Evolutionary conservation across 1,139 yeast genomes (phyloP).

Genomic region (Meyerozyma carpophila): DNA sequence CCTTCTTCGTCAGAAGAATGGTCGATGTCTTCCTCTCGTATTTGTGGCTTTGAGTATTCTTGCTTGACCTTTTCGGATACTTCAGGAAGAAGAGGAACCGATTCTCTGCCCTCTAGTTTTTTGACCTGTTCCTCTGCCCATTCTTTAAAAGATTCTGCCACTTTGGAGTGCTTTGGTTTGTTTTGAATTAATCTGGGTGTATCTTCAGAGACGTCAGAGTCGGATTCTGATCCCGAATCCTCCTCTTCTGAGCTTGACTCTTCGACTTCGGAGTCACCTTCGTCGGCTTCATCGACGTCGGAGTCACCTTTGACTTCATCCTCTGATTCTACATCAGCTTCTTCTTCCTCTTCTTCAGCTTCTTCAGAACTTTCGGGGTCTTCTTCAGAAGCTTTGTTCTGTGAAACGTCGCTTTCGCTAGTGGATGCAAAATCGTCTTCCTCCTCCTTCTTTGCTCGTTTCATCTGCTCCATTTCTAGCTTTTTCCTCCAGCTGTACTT

Average conservation of each 20-base stretch:
- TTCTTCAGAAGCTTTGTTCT: constrained; percentile 9
- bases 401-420: constrained; percentile 14
- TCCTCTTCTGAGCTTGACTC: constrained; percentile 15
- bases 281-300: constrained; percentile 30
- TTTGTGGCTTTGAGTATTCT: constrained; percentile 32
- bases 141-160: constrained; percentile 46
- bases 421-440: constrained; percentile 33
- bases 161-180: constrained; percentile 38
- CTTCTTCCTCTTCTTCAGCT: constrained; percentile 8
- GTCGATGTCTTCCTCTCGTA: constrained; percentile 59
- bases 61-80: constrained; percentile 48
- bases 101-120: constrained; percentile 53
- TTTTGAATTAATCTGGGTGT: constrained; percentile 29
- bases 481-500: constrained; percentile 41
- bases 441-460: constrained; percentile 28
- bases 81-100: constrained; percentile 41
- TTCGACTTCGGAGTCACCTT: constrained; percentile 13
- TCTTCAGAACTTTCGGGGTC: constrained; percentile 3
- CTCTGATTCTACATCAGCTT: constrained; percentile 9
- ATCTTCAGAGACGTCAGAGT: constrained; percentile 11
- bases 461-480: constrained; percentile 34
- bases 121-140: constrained; percentile 60
- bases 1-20: constrained; percentile 56
- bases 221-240: constrained; percentile 11
- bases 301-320: constrained; percentile 29